phyloP scores from a whole-genome alignment of 805 yeast genomes.

The Barnettozyma wickerhamii region DNA sequence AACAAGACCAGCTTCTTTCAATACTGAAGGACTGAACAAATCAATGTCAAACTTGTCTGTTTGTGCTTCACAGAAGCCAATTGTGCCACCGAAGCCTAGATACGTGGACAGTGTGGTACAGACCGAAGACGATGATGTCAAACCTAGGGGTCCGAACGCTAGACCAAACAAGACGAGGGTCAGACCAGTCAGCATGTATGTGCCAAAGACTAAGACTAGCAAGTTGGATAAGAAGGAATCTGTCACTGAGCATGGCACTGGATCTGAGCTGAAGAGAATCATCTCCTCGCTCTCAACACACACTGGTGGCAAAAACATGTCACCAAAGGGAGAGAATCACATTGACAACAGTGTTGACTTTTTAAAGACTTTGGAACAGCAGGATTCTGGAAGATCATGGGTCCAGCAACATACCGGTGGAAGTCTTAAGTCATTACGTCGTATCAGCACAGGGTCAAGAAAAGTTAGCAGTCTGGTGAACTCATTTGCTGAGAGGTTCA shows the following conservation, averaged over 20 bases:
- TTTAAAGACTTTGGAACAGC: slow-evolving; percentile 32
- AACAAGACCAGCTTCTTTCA: slow-evolving; percentile 17
- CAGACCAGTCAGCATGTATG: slow-evolving; percentile 36
- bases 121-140: slow-evolving; percentile 15
- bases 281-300: slow-evolving; percentile 24
- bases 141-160: neutral
- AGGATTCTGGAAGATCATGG: slow-evolving; percentile 32
- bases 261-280: slow-evolving; percentile 23
- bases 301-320: slow-evolving; percentile 9
- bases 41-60: slow-evolving; percentile 22
- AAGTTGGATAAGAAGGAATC: slow-evolving; percentile 8
- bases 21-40: slow-evolving; percentile 14
- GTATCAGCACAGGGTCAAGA: slow-evolving; percentile 25
- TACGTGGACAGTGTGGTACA: slow-evolving; percentile 27
- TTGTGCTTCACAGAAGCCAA: slow-evolving; percentile 10
- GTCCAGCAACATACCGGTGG: slow-evolving; percentile 30
- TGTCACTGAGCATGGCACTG: slow-evolving; percentile 8
- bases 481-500: slow-evolving; percentile 25
- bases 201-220: slow-evolving; percentile 13
- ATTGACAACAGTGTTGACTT: slow-evolving; percentile 36
- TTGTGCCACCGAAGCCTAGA: slow-evolving; percentile 16
- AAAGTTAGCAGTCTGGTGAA: slow-evolving; percentile 20
- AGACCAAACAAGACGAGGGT: slow-evolving; percentile 3
- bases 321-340: slow-evolving; percentile 23
- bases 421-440: slow-evolving; percentile 25